Conservation (phyloP, 768 basidiomycete genomes). For the Amylocystis lapponica region DNA sequence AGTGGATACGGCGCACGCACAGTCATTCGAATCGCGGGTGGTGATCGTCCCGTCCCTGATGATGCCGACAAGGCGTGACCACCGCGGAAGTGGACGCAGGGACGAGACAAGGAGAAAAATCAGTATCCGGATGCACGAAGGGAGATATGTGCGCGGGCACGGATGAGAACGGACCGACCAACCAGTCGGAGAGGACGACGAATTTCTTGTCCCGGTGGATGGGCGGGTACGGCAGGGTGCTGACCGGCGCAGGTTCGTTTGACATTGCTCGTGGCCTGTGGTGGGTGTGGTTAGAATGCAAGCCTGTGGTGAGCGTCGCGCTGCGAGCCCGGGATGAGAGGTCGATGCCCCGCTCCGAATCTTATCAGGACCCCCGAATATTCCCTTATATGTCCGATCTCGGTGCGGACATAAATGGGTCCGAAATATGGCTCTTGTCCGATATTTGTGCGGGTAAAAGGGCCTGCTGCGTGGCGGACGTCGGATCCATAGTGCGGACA, state of each 20-base stretch:
- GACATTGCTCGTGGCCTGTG: constrained; percentile 1
- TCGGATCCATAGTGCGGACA: no score
- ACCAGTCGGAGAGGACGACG: constrained; percentile 90
- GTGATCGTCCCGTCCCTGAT: constrained; percentile 91
- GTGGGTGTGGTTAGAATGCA: not conserved
- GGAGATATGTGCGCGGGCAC: constrained; percentile 5
- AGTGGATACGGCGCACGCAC: constrained; percentile 34
- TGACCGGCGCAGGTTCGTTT: constrained; percentile 38
- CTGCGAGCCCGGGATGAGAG: not conserved
- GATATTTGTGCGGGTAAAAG: no score
- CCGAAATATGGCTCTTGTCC: no score
- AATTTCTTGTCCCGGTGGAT: constrained; percentile 77
- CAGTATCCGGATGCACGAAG: constrained; percentile 2
- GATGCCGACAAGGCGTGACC: constrained; percentile 1
- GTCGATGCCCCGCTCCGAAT: not conserved
- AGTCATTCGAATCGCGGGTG: constrained; percentile 88
- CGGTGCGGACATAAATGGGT: no score
- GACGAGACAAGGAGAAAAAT: not conserved
- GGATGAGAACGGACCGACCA: constrained; percentile 14
- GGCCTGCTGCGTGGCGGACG: no score
- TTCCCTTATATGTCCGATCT: no score
- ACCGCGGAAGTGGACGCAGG: not conserved
- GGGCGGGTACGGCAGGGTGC: constrained; percentile 76
- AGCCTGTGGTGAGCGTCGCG: not conserved
- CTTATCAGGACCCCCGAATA: no score